These are phyloP conservation scores for Candida pseudofarinosa DNA, from an alignment of 805 yeast species.

Conservation along the genomic window DNA sequence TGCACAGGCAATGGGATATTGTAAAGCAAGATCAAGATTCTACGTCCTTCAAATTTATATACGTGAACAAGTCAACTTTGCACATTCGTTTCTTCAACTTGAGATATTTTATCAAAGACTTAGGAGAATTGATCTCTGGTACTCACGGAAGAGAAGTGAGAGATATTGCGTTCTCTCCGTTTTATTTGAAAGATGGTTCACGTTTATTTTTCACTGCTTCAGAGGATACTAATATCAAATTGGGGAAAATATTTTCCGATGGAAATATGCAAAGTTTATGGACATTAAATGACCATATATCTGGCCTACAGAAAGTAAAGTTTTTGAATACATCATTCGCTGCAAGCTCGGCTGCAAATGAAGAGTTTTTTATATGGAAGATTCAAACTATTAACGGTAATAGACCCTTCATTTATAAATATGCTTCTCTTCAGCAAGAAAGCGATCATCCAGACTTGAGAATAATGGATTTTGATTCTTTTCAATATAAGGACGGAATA, in stretches of 20 bases:
- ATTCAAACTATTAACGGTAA: conserved; percentile 31
- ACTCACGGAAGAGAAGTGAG: conserved; percentile 92
- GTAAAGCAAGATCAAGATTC: conserved; percentile 14
- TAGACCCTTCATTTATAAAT: conserved; percentile 45
- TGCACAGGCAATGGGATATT: conserved; percentile 81
- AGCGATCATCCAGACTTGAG: conserved; percentile 73
- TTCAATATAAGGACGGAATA: conserved; percentile 42
- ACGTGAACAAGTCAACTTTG: conserved; percentile 51
- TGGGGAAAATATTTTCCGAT: conserved; percentile 38
- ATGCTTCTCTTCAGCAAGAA: conserved; percentile 53
- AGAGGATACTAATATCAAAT: conserved; percentile 77
- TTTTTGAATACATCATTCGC: conserved; percentile 48
- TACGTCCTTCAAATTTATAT: conserved; percentile 44
- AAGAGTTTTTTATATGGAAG: conserved; percentile 83
- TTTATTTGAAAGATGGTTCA: conserved; percentile 21
- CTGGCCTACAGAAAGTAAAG: conserved; percentile 78
- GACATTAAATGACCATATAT: conserved; percentile 76
- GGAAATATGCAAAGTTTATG: conserved; percentile 49
- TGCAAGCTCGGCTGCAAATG: conserved; percentile 71
- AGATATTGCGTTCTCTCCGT: conserved; percentile 52
- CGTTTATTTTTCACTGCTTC: conserved; percentile 69
- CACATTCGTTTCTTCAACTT: conserved; percentile 26
- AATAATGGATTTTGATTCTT: conserved; percentile 76
- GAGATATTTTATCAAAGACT: conserved; percentile 13
- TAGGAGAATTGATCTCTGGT: conserved; percentile 47